Conservation (phyloP, 805 yeast species). For the Barnettozyma californica region DNA sequence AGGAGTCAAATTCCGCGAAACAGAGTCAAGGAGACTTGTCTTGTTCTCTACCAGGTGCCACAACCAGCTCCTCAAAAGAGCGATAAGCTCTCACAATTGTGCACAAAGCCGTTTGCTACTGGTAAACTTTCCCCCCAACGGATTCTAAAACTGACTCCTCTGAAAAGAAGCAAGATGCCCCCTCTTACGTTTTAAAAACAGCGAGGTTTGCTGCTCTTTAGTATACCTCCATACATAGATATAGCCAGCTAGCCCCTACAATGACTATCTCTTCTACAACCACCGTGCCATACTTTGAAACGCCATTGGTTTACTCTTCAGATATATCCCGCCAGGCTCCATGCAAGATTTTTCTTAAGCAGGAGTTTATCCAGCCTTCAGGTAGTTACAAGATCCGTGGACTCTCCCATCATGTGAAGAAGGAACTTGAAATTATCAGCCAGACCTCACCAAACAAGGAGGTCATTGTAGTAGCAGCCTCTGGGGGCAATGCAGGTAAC, state of each 20-base stretch:
- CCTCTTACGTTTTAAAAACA: not conserved
- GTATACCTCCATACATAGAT: no score
- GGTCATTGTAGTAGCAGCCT: slow-evolving; percentile 43
- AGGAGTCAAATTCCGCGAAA: no score
- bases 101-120: no score
- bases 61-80: not conserved
- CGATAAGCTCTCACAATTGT: not conserved
- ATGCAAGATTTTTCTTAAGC: slow-evolving; percentile 41
- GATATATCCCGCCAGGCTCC: slow-evolving; percentile 24
- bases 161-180: not conserved
- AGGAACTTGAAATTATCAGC: slow-evolving; percentile 25
- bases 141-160: not conserved
- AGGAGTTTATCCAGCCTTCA: slow-evolving; percentile 50
- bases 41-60: no score
- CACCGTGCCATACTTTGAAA: slow-evolving; percentile 22
- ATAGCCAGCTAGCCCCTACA: not conserved
- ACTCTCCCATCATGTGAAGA: slow-evolving; percentile 41
- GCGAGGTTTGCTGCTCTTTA: not conserved
- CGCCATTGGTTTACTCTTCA: slow-evolving; percentile 36
- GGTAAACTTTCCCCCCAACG: not conserved
- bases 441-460: slow-evolving; percentile 24
- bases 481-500: slow-evolving; percentile 53
- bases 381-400: slow-evolving; percentile 57
- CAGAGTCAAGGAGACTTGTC: no score
- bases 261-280: slow-evolving; percentile 4